Percentiles rank a stretch among this genome's conserved stretches.
These are phyloP conservation scores for Intubia oerlemansii DNA, from an alignment of 2,329 filamentous ascomycete genomes.

Conservation along the genomic window DNA sequence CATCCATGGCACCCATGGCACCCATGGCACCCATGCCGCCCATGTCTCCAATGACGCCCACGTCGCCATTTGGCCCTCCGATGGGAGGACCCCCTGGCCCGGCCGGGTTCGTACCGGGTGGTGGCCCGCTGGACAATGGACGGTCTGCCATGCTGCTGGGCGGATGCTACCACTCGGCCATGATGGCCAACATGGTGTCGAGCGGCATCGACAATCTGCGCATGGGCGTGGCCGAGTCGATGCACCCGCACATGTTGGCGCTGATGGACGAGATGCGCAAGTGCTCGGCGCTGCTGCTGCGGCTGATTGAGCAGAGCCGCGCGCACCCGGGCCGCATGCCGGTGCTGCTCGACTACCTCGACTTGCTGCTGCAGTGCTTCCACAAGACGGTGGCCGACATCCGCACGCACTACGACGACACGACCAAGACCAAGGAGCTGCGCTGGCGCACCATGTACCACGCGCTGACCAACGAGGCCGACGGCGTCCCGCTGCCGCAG, in stretches of 20 bases:
- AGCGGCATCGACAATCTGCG: slow-evolving; percentile 27
- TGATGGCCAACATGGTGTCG: slow-evolving; percentile 26
- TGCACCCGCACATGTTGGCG: slow-evolving; percentile 23
- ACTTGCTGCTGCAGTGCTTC: slow-evolving; percentile 33
- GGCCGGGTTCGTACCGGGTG: too few species aligned
- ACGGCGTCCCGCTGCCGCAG: slow-evolving; percentile 26
- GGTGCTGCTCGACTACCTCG: slow-evolving; percentile 31
- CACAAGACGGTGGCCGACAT: slow-evolving; percentile 31
- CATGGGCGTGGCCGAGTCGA: slow-evolving; percentile 19
- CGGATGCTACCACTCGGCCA: slow-evolving; percentile 32
- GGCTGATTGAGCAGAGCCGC: slow-evolving; percentile 31
- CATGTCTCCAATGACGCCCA: too few species aligned
- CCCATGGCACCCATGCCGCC: neutral
- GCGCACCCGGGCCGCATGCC: slow-evolving; percentile 27
- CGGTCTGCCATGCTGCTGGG: slow-evolving; percentile 18
- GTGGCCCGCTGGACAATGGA: too few species aligned
- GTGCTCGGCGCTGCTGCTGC: slow-evolving; percentile 24
- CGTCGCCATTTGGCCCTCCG: too few species aligned
- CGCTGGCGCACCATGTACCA: slow-evolving; percentile 40
- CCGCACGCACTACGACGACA: slow-evolving; percentile 26
- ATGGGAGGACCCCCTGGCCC: too few species aligned
- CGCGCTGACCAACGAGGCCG: slow-evolving; percentile 28
- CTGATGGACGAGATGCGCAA: slow-evolving; percentile 25
- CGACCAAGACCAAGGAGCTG: slow-evolving; percentile 20
- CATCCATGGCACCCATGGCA: neutral